Evolutionary conservation across 2,329 filamentous ascomycete genomes (phyloP).

Genomic region (Pseudophaeomoniella oleicola): DNA sequence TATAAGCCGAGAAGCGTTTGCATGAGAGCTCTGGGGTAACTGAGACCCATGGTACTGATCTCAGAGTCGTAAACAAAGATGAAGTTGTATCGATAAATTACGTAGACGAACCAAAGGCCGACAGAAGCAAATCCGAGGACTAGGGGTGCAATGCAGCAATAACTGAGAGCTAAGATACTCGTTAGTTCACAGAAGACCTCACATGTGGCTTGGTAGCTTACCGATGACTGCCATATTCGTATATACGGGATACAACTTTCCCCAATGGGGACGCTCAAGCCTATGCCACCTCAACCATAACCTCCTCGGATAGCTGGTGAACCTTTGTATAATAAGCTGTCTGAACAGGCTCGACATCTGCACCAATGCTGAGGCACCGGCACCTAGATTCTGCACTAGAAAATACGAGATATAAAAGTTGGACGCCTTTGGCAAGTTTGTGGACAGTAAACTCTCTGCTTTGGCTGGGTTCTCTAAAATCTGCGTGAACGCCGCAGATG

Average conservation of each 20-base stretch:
- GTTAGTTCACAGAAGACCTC: conserved; percentile 18
- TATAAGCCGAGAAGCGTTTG: conserved; percentile 77
- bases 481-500: conserved; percentile 52
- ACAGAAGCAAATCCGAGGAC: conserved; percentile 68
- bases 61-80: conserved; percentile 70
- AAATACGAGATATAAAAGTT: conserved; percentile 97
- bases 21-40: conserved; percentile 73
- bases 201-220: conserved; percentile 5
- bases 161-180: conserved; percentile 49
- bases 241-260: conserved; percentile 67
- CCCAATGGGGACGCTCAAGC: conserved; percentile 67
- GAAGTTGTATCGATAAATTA: conserved; percentile 81
- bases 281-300: conserved; percentile 62
- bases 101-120: conserved; percentile 66
- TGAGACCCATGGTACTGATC: conserved; percentile 76
- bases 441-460: conserved; percentile 52
- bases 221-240: conserved; percentile 71
- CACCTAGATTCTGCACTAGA: conserved; percentile 63
- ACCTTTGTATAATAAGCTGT: conserved; percentile 24
- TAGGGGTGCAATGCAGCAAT: conserved; percentile 74
- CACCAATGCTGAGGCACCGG: conserved; percentile 56
- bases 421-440: conserved; percentile 67
- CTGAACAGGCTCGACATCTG: conserved; percentile 64
- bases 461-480: conserved; percentile 51
- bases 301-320: conserved; percentile 50